These are phyloP conservation scores for Ophiocordyceps australis DNA, from an alignment of 2,329 filamentous ascomycete species.

Conservation along the genomic window DNA sequence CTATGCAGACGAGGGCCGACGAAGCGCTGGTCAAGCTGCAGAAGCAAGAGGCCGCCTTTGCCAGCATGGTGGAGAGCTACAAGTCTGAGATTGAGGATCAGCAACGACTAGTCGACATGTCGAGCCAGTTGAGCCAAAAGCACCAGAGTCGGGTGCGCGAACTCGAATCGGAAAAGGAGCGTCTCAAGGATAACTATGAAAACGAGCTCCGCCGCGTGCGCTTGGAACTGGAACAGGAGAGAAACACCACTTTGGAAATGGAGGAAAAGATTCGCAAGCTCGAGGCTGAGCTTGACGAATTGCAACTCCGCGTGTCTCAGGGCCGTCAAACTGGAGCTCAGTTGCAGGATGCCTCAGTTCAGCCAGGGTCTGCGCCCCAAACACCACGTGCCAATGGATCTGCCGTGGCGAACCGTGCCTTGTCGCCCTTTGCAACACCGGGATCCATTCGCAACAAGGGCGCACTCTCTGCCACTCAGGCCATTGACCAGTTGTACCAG, in stretches of 20 bases:
- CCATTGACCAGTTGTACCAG: constrained; percentile 45
- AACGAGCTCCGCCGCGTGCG: constrained; percentile 36
- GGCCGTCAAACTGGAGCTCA: too few species aligned
- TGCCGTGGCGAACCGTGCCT: constrained; percentile 28
- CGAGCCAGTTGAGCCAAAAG: constrained; percentile 57
- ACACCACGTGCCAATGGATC: constrained; percentile 44
- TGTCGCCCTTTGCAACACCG: constrained; percentile 44
- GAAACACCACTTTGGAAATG: constrained; percentile 23
- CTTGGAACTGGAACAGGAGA: constrained; percentile 37
- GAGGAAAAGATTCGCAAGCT: constrained; percentile 30
- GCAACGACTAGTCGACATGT: constrained; percentile 65
- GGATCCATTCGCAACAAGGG: constrained; percentile 37
- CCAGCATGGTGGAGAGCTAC: constrained; percentile 71
- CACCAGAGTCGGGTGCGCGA: constrained; percentile 54
- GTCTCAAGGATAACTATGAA: constrained; percentile 45
- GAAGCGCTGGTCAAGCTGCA: constrained; percentile 69
- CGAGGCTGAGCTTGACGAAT: constrained; percentile 33
- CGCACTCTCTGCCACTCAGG: constrained; percentile 39
- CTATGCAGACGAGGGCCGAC: constrained; percentile 73
- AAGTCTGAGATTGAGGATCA: constrained; percentile 71
- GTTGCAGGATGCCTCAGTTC: constrained; percentile 4
- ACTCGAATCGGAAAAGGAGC: constrained; percentile 43
- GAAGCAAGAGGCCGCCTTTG: constrained; percentile 66
- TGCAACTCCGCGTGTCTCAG: constrained; percentile 29
- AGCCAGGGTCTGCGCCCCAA: constrained; percentile 33